phyloP scores from a whole-genome alignment of 2,329 filamentous ascomycete genomes.

The Penicillium sp. region DNA sequence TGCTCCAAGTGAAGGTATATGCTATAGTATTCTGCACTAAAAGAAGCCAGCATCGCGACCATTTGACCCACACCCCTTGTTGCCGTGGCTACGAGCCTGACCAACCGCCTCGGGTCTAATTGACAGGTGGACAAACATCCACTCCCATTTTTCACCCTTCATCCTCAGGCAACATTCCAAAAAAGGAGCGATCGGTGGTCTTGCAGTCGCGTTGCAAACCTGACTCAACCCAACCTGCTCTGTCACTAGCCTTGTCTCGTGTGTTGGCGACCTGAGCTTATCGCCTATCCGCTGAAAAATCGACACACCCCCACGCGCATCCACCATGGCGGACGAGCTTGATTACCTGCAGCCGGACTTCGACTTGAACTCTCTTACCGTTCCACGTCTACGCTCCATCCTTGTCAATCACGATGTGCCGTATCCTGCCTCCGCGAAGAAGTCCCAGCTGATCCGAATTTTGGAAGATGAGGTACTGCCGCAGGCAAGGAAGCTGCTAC shows the following conservation, averaged over 20 bases:
- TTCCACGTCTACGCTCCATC: conserved; percentile 86
- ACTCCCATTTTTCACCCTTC: conserved; percentile 8
- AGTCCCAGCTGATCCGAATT: conserved; percentile 79
- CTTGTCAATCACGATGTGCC: conserved; percentile 83
- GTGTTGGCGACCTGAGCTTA: neutral
- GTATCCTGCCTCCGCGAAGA: conserved; percentile 89
- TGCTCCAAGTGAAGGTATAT: neutral
- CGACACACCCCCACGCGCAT: conserved; percentile 4
- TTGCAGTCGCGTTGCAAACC: conserved; percentile 8
- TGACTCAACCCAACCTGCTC: conserved; percentile 4
- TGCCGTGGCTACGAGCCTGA: conserved; percentile 40
- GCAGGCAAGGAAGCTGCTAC: conserved; percentile 74
- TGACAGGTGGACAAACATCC: conserved; percentile 23
- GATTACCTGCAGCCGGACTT: conserved; percentile 88
- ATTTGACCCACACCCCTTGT: conserved; percentile 27
- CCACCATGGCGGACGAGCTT: conserved; percentile 57
- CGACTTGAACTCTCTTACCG: conserved; percentile 78
- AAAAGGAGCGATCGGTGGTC: conserved; percentile 21
- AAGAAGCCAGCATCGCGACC: neutral
- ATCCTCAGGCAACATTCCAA: conserved; percentile 14
- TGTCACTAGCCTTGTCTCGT: conserved; percentile 6
- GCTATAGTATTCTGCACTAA: neutral
- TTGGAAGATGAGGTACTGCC: conserved; percentile 78
- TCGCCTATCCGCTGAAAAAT: neutral
- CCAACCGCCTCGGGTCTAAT: conserved; percentile 18